Conservation (phyloP, 305 asterid species). For the Ajuga reptans region DNA sequence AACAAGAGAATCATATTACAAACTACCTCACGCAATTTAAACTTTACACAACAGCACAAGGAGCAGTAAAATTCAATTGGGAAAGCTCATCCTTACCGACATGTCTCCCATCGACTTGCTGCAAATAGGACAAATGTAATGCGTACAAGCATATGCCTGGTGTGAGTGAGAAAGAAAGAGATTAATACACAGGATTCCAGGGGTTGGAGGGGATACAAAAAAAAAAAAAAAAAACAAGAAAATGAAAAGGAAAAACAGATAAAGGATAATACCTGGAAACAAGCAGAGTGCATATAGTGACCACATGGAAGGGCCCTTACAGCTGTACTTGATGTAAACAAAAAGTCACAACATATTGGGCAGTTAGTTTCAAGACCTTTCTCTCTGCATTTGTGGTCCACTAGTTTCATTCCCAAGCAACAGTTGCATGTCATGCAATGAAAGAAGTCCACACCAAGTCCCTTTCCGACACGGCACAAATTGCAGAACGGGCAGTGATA, state of each 20-base stretch:
- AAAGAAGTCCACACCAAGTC: constrained; percentile 85
- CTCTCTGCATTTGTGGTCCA: constrained; percentile 90
- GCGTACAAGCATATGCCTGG: constrained; percentile 96
- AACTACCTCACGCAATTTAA: not conserved
- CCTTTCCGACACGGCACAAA: constrained; percentile 87
- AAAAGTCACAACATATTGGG: constrained; percentile 88
- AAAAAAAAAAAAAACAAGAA: not conserved
- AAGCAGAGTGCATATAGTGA: constrained; percentile 97
- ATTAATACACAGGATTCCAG: not conserved
- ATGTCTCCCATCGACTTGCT: constrained; percentile 99
- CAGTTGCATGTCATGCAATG: constrained; percentile 98
- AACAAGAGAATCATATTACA: not conserved
- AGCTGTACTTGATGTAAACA: constrained; percentile 86
- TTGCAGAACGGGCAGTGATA: constrained; percentile 98
- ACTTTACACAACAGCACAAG: not conserved
- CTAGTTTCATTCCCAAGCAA: constrained; percentile 69
- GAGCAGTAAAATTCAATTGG: not conserved
- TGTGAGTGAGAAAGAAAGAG: constrained; percentile 10
- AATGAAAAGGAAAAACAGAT: not conserved
- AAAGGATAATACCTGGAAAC: constrained; percentile 68
- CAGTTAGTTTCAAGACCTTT: constrained; percentile 96
- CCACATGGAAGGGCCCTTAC: constrained; percentile 97
- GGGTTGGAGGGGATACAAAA: not conserved
- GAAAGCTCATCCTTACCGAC: constrained; percentile 65
- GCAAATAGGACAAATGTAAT: constrained; percentile 90